Evolutionary conservation across 2,329 filamentous ascomycete species (phyloP).

Genomic region (Blumeriella jaapii): DNA sequence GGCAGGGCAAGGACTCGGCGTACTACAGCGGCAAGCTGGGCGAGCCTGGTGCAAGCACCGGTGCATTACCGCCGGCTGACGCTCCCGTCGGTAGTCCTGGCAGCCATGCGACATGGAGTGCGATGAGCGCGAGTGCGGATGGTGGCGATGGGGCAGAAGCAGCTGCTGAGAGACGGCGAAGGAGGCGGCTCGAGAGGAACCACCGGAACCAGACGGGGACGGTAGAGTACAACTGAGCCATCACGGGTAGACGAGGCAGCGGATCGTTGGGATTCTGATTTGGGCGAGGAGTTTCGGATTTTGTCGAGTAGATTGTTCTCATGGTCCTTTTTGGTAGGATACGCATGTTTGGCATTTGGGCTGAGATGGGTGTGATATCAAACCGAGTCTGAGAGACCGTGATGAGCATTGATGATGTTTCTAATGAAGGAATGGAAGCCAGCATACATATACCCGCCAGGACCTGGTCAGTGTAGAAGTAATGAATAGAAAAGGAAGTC

Average conservation of each 20-base stretch:
- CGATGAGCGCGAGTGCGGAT: slow-evolving; percentile 22
- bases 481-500: no score
- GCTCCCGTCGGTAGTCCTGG: slow-evolving; percentile 21
- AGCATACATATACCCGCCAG: background rate
- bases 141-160: slow-evolving; percentile 28
- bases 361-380: no score
- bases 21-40: slow-evolving; percentile 44
- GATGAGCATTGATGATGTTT: slow-evolving; percentile 1
- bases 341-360: no score
- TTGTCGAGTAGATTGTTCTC: no score
- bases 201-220: slow-evolving; percentile 13
- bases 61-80: slow-evolving; percentile 11
- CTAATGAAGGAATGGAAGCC: slow-evolving; percentile 2
- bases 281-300: slow-evolving; percentile 3
- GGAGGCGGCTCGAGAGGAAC: slow-evolving; percentile 43
- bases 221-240: slow-evolving; percentile 16
- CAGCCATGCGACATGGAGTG: slow-evolving; percentile 26
- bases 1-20: slow-evolving; percentile 45
- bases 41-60: slow-evolving; percentile 15
- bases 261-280: slow-evolving; percentile 4
- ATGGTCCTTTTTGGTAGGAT: no score
- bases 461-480: no score
- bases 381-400: no score
- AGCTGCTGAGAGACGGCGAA: slow-evolving; percentile 39
- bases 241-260: background rate